These are phyloP conservation scores for Auricularia sp. DNA, from an alignment of 768 basidiomycete genomes.

Conservation along the genomic window DNA sequence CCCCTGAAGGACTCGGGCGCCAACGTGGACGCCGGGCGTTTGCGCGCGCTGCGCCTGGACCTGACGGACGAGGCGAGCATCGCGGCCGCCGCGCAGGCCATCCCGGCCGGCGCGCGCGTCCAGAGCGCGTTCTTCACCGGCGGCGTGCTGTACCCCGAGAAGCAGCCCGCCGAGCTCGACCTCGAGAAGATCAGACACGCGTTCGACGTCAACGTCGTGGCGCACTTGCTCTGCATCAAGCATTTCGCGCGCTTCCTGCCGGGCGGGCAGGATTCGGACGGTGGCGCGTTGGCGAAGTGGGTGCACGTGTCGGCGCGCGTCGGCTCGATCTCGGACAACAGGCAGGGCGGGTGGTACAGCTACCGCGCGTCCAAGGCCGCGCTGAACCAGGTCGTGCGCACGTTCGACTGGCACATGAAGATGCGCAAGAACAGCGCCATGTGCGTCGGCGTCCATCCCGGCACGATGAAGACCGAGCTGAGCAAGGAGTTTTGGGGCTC, in stretches of 20 bases:
- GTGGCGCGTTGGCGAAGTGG: conserved; percentile 37
- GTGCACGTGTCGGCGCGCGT: conserved; percentile 51
- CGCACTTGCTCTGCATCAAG: conserved; percentile 51
- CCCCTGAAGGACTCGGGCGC: conserved; percentile 23
- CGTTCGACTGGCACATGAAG: conserved; percentile 45
- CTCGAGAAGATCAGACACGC: conserved; percentile 29
- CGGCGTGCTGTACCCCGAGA: conserved; percentile 46
- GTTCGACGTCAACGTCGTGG: conserved; percentile 49
- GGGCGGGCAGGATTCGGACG: conserved; percentile 7
- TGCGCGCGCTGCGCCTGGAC: conserved; percentile 39
- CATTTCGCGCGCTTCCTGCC: conserved; percentile 53
- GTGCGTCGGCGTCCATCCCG: conserved; percentile 47
- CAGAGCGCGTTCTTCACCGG: conserved; percentile 47
- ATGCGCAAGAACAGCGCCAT: conserved; percentile 38
- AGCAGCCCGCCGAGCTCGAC: conserved; percentile 39
- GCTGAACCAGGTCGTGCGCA: conserved; percentile 52
- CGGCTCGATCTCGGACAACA: conserved; percentile 49
- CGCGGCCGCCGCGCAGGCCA: conserved; percentile 32
- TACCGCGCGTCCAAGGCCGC: conserved; percentile 54
- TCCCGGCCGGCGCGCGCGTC: conserved; percentile 33
- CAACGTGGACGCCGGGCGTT: conserved; percentile 30
- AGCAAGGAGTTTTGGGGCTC: conserved; percentile 44
- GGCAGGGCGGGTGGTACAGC: conserved; percentile 50
- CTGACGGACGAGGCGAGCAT: conserved; percentile 44
- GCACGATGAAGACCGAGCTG: conserved; percentile 49